phyloP scores from a whole-genome alignment of 345 rosid genomes.

The Capsella bursapastoris region DNA sequence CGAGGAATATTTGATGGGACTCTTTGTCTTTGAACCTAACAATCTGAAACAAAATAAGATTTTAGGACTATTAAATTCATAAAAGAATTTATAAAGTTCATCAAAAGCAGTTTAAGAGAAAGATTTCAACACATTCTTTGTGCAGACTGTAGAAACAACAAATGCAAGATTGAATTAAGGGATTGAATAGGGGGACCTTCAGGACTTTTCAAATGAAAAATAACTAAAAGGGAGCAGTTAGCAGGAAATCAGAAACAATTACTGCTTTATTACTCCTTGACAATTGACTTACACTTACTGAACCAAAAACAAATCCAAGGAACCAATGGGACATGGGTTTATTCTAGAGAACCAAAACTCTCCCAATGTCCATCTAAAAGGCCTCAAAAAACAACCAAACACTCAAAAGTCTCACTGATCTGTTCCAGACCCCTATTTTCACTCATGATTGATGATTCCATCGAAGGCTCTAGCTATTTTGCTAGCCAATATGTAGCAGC shows the following conservation, averaged over 20 bases:
- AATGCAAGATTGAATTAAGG: neutral
- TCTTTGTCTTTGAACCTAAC: slow-evolving; percentile 97
- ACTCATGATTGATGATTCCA: neutral
- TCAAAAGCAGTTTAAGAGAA: slow-evolving; percentile 16
- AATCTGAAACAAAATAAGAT: slow-evolving; percentile 53
- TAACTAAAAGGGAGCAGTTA: neutral
- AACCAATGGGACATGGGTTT: slow-evolving; percentile 11
- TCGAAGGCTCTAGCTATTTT: slow-evolving; percentile 15
- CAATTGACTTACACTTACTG: neutral
- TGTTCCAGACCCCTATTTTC: slow-evolving; percentile 5
- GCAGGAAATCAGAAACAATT: neutral
- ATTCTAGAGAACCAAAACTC: neutral
- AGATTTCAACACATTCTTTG: slow-evolving; percentile 26
- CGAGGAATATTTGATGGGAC: slow-evolving; percentile 98
- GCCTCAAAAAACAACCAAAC: neutral
- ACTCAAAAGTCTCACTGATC: slow-evolving; percentile 1
- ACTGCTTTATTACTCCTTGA: neutral
- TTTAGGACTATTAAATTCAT: neutral
- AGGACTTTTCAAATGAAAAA: slow-evolving; percentile 17
- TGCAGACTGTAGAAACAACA: neutral
- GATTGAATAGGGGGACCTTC: no score
- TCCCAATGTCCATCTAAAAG: neutral
- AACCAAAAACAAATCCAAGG: neutral
- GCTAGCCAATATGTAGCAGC: neutral
- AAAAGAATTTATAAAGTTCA: slow-evolving; percentile 13